A percentile compares a stretch with the other conserved stretches of the same genome.
Evolutionary conservation across 495 filamentous ascomycete genomes (phyloP).

Genomic region (Penicillium goetzii): DNA sequence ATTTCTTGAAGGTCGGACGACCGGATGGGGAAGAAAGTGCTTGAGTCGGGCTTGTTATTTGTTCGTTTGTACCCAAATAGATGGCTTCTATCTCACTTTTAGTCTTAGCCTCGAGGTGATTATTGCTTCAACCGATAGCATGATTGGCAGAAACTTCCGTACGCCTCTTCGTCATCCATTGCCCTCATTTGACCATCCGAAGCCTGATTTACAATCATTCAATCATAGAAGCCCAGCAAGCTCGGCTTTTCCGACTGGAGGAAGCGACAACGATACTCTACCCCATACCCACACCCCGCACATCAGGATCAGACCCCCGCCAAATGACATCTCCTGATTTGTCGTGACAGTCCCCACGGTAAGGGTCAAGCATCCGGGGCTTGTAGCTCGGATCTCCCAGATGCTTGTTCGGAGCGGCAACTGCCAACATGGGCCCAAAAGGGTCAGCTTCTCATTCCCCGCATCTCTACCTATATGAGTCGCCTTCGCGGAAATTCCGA

Average conservation of each 20-base stretch:
- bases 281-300: background rate
- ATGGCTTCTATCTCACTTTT: background rate
- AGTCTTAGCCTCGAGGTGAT: background rate
- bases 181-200: background rate
- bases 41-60: background rate
- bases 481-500: background rate
- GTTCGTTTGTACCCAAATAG: background rate
- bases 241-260: background rate
- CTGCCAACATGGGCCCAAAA: background rate
- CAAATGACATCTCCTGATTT: background rate
- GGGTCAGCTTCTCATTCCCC: background rate
- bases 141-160: background rate
- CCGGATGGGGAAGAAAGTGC: background rate
- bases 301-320: background rate
- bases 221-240: background rate
- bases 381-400: background rate
- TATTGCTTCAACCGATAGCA: background rate
- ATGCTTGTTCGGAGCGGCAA: background rate
- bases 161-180: background rate
- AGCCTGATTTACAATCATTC: background rate
- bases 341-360: background rate
- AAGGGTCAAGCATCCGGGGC: background rate
- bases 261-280: background rate
- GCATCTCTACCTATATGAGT: background rate
- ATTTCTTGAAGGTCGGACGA: slow-evolving; percentile 5